Percentiles rank a stretch among this genome's conserved stretches.
phyloP scores from a whole-genome alignment of 2,329 filamentous ascomycete genomes.

The Phyllosticta citriasiana region DNA sequence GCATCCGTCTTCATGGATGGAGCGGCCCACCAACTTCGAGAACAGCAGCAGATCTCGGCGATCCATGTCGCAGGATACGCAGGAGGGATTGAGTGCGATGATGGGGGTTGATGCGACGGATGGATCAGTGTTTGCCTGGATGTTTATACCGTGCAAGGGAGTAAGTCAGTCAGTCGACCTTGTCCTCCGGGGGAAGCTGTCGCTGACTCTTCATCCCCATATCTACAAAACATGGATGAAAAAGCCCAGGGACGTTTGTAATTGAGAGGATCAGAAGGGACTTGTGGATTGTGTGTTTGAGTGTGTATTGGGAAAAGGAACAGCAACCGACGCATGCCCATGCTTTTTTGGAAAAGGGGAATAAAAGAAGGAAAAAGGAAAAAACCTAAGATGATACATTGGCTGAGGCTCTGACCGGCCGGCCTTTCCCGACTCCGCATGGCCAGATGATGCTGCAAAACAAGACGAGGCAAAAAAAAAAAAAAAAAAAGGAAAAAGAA shows the following conservation, averaged over 20 bases:
- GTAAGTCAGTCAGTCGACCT: neutral
- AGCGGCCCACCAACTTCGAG: too few species aligned
- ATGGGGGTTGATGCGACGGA: neutral
- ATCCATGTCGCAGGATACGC: neutral
- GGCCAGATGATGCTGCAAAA: neutral
- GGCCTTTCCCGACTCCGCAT: neutral
- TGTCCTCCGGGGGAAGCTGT: neutral
- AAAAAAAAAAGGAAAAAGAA: constrained; percentile 2
- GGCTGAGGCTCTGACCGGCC: neutral
- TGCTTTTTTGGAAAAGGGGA: neutral
- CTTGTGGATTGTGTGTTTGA: neutral
- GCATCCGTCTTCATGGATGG: neutral
- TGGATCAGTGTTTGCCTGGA: neutral
- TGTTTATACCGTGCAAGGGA: neutral
- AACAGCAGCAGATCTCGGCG: neutral
- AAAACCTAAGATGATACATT: neutral
- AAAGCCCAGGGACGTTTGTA: too few species aligned
- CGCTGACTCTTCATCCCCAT: too few species aligned
- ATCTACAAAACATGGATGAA: too few species aligned
- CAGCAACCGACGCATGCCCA: neutral
- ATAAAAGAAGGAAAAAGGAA: neutral
- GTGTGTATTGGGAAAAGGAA: neutral
- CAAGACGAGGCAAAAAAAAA: neutral
- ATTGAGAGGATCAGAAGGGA: too few species aligned
- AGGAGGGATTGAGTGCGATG: neutral